Base-by-base conservation (phyloP, 106 monocot genomes). In the Allium sativum region DNA sequence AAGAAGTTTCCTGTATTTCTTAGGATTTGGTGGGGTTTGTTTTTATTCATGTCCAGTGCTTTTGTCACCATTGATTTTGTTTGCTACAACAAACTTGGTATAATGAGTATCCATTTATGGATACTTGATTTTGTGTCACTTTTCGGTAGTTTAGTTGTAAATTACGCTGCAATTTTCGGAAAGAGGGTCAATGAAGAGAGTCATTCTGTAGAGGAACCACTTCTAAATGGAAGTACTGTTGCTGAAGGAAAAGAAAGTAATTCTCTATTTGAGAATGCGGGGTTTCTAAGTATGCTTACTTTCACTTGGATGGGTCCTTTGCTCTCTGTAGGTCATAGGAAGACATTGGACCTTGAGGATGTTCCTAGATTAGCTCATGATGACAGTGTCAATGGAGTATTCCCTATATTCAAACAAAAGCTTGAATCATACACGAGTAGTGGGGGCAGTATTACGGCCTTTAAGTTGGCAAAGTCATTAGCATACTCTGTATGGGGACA, bases 1-100 rank as follows among this genome's bases (percentile, higher is more conserved):
- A 56, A 63, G 66, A 78, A 21, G 74, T 84, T 84, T 63, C 87
- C 96, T 1, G 31, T 48, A 5, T 52, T 84, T 53, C 65, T 96
- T 51, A 69, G 76, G 72, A 46, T 73, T 43, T 86, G 89, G 93
- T 89, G 85, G 80, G 65, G 58, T 56, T 7, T 89, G 14, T 89
- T 68, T 74, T 58, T 79, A n/a, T 40, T 81, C 3, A 9, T 86
- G 12, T 78, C 78, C 22, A 58, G 45, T 57, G 67, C 65, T 55
- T 69, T 66, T 61, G 65, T 89, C 12, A 61, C 56, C 40, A 16
- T 74, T 6, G 72, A 83, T 56, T 45, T 83, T 42, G 12, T 72
- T 56, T 71, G 50, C 48, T 69, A 63, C 48, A 52, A 62, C 11
- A 65, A 61, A 12, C 17, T 58, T 50, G 73, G 50, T 17, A 20